Conservation (phyloP, 2,329 filamentous ascomycete genomes). For the Cadophora luteo-olivacea region DNA sequence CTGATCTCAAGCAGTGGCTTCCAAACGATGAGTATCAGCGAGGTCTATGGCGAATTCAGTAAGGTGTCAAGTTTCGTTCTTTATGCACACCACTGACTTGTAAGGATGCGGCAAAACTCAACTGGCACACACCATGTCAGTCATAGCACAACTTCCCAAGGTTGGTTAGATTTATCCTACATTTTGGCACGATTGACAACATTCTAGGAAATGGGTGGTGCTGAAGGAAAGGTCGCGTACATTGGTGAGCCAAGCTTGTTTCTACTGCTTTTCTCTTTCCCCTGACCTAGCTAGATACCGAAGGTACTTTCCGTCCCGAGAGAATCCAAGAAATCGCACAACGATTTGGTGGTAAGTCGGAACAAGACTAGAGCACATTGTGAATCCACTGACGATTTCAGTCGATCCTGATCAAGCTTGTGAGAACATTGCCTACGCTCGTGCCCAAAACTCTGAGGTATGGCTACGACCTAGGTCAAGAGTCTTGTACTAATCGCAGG, state of each 20-base stretch:
- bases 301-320: slow-evolving; percentile 72
- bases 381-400: slow-evolving; percentile 30
- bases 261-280: not conserved
- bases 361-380: too few species aligned
- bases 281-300: slow-evolving; percentile 52
- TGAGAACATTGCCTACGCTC: slow-evolving; percentile 71
- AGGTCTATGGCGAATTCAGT: slow-evolving; percentile 66
- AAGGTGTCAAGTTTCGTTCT: slow-evolving; percentile 26
- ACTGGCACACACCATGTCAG: slow-evolving; percentile 71
- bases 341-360: slow-evolving; percentile 58
- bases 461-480: not conserved
- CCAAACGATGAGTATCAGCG: slow-evolving; percentile 73
- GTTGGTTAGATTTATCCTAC: slow-evolving; percentile 31
- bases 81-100: not conserved
- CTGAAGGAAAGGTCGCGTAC: slow-evolving; percentile 72
- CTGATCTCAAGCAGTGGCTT: slow-evolving; percentile 58
- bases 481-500: slow-evolving; percentile 14
- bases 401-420: slow-evolving; percentile 63
- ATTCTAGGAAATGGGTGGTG: slow-evolving; percentile 63
- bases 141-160: slow-evolving; percentile 62
- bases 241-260: slow-evolving; percentile 55
- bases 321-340: slow-evolving; percentile 72
- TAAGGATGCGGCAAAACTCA: slow-evolving; percentile 71
- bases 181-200: slow-evolving; percentile 10
- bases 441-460: slow-evolving; percentile 68